Evolutionary conservation across 306 rosid species (phyloP).

Genomic region (Bauhinia variegata): DNA sequence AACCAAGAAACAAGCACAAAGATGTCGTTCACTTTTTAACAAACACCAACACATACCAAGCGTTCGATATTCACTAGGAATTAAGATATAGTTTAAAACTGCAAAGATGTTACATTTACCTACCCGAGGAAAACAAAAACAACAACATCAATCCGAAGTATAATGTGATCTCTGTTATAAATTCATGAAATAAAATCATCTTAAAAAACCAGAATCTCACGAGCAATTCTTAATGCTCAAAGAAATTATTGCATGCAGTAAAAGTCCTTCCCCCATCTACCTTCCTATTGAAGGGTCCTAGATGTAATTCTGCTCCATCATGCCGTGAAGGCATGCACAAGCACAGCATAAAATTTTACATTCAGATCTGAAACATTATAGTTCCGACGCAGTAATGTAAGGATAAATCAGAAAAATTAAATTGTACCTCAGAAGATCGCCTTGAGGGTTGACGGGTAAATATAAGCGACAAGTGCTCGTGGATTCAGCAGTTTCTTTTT

Average conservation of each 20-base stretch:
- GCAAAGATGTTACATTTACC: not conserved
- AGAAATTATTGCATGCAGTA: slow-evolving; percentile 33
- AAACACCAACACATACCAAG: slow-evolving; percentile 11
- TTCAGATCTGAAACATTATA: slow-evolving; percentile 45
- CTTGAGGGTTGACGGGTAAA: not conserved
- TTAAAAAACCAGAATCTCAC: slow-evolving; percentile 15
- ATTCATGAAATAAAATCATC: not conserved
- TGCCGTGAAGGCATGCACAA: not conserved
- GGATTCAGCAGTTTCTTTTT: not conserved
- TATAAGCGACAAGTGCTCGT: not conserved
- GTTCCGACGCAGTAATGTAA: not conserved
- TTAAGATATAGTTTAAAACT: not conserved
- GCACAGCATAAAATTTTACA: not conserved
- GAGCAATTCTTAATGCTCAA: not conserved
- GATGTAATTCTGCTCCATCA: slow-evolving; percentile 19
- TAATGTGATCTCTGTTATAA: not conserved
- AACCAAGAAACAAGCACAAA: not conserved
- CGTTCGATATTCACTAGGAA: not conserved
- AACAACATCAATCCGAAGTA: not conserved
- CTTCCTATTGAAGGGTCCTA: slow-evolving; percentile 18
- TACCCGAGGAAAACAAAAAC: not conserved
- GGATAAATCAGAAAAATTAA: not conserved
- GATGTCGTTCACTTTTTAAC: not conserved
- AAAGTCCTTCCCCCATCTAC: not conserved
- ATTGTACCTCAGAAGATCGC: slow-evolving; percentile 34